These are phyloP conservation scores for Fusarium verrucosum DNA, from an alignment of 2,329 filamentous ascomycete genomes.

Conservation along the genomic window DNA sequence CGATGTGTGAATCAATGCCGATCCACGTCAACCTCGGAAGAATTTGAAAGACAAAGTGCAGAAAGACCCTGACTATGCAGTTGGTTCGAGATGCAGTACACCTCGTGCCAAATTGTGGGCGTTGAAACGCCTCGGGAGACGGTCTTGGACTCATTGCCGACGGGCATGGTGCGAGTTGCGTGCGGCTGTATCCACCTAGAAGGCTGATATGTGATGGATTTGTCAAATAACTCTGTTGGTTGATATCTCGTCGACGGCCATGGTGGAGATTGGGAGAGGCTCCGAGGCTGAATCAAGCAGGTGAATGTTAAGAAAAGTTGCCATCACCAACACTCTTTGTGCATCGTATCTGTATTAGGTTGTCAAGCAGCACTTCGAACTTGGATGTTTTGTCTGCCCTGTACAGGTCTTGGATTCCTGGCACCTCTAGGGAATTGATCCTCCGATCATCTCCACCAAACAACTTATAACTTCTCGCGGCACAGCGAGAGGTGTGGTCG, in stretches of 20 bases:
- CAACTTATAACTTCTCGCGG: slow-evolving; percentile 21
- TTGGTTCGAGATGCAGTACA: slow-evolving; percentile 37
- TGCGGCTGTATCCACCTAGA: slow-evolving; percentile 6
- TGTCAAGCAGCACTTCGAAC: slow-evolving; percentile 10
- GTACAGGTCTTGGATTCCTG: slow-evolving; percentile 2
- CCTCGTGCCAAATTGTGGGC: slow-evolving; percentile 16
- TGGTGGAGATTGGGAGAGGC: slow-evolving; percentile 24
- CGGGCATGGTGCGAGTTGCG: slow-evolving; percentile 4
- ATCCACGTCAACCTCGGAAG: slow-evolving; percentile 20
- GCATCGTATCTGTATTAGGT: slow-evolving; percentile 25
- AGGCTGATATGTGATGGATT: slow-evolving; percentile 22
- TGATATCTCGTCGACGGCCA: slow-evolving; percentile 19
- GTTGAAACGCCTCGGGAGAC: slow-evolving; percentile 25
- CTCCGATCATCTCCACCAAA: slow-evolving; percentile 26
- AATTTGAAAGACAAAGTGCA: slow-evolving; percentile 19
- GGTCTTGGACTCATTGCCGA: slow-evolving; percentile 35
- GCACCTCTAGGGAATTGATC: not conserved
- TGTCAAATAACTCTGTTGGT: slow-evolving; percentile 32
- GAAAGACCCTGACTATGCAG: slow-evolving; percentile 40
- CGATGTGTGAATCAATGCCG: slow-evolving; percentile 19
- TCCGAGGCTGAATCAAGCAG: slow-evolving; percentile 35
- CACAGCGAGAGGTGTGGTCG: slow-evolving; percentile 28
- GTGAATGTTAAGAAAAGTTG: slow-evolving; percentile 14
- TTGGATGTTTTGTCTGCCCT: slow-evolving; percentile 1
- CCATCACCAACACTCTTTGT: slow-evolving; percentile 39